Base-by-base conservation (phyloP, 768 basidiomycete species). In the Termitomyces sp. region DNA sequence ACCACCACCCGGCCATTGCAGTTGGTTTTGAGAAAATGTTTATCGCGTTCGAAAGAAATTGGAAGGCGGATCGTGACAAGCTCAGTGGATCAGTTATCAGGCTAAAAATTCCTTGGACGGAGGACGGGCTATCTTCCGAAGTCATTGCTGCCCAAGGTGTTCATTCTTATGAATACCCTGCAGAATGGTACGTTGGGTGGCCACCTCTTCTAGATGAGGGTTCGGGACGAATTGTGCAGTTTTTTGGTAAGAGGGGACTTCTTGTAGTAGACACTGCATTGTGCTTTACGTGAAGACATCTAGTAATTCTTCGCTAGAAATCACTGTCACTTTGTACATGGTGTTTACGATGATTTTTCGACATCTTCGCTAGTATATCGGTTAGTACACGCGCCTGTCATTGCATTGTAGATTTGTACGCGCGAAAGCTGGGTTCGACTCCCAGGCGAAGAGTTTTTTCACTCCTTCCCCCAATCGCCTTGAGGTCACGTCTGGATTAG, bases 201-300 rank as follows among this genome's bases (percentile, higher is more conserved):
- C 61, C 61, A 20, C 61, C 61, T 33, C 45, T 62, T 12, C 57
- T 62, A 20, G 52, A 62, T n/a, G 61, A 58, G 28, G 57, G 57
- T 12, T 60, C 52, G 2, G 59, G 59, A 18, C 42, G 44, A 33
- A 58, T 62, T 2, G 52, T 62, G 18, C 44, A 58, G 38, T 33
- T 35, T n/a, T 35, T 62, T 48, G 59, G 59, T 33, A 48, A 20
- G 13, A 58, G 49, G 13, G 61, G 61, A 12, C 28, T 62, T 24
- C 51, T 62, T 54, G 61, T 62, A 6, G 16, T 62, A 35, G 55
- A 57, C 9, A 57, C 55, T 55, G 53, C 54, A 28, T 55, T 49
- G 45, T 60, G 28, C 28, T 28, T 28, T 28, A 28, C 28, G 28
- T 28, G 28, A 28, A 28, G n/a, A n/a, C n/a, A n/a, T n/a, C n/a